Conservation (phyloP, 2,329 filamentous ascomycete species). For the Fusarium sarcochroum region DNA sequence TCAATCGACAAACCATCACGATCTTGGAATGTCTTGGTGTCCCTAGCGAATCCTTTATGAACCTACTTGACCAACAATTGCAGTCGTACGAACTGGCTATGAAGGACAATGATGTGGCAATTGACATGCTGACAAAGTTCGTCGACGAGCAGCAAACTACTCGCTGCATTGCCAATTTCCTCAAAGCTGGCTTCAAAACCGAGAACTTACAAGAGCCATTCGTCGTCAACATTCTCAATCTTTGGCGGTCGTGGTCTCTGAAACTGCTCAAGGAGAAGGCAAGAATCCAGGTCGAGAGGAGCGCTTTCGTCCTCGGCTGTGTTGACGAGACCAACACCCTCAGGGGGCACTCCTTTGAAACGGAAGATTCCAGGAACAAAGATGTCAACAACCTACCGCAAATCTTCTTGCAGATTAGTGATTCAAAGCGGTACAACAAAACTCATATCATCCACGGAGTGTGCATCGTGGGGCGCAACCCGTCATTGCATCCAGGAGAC, state of each 20-base stretch:
- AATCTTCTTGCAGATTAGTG: constrained; percentile 88
- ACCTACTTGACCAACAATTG: constrained; percentile 78
- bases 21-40: constrained; percentile 87
- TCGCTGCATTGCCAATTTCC: constrained; percentile 79
- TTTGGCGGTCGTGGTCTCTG: constrained; percentile 92
- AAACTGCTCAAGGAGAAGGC: constrained; percentile 95
- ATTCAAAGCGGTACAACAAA: constrained; percentile 64
- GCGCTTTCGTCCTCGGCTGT: constrained; percentile 89
- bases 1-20: constrained; percentile 92
- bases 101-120: constrained; percentile 72
- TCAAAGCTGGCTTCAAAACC: constrained; percentile 83
- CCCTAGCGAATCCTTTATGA: constrained; percentile 73
- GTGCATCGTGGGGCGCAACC: constrained; percentile 91
- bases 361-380: constrained; percentile 57
- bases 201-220: constrained; percentile 79
- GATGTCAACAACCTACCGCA: constrained; percentile 76
- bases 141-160: constrained; percentile 90
- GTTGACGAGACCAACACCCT: constrained; percentile 87
- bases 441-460: constrained; percentile 79
- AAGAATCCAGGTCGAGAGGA: constrained; percentile 83
- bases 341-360: constrained; percentile 75
- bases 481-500: constrained; percentile 93
- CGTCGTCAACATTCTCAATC: constrained; percentile 79
- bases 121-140: constrained; percentile 77
- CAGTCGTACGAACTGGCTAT: constrained; percentile 78